A percentile compares a stretch with the other conserved stretches of the same genome.
Conservation (phyloP, 768 basidiomycete genomes). For the Agrocybe praecox region DNA sequence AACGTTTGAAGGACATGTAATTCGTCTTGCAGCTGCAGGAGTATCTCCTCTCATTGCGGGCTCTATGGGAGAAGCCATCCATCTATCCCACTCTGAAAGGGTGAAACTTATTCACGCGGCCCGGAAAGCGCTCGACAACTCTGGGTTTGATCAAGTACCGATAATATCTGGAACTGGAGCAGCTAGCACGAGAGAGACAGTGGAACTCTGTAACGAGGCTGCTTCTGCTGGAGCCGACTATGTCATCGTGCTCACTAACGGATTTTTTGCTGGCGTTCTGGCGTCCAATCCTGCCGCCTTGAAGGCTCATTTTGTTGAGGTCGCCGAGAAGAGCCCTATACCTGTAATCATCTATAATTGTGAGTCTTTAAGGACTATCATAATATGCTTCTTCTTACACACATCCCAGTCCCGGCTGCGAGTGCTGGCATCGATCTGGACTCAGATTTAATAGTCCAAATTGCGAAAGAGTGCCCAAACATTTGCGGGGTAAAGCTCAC, state of each 20-base stretch:
- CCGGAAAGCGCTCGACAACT: constrained; percentile 70
- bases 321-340: constrained; percentile 78
- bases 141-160: constrained; percentile 59
- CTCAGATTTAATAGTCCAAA: constrained; percentile 82
- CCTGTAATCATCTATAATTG: constrained; percentile 92
- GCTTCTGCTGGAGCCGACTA: constrained; percentile 87
- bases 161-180: constrained; percentile 84
- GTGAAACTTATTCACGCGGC: constrained; percentile 63
- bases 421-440: constrained; percentile 90
- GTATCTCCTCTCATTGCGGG: constrained; percentile 76
- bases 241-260: constrained; percentile 82
- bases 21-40: constrained; percentile 63
- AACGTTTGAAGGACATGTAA: constrained; percentile 69
- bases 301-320: constrained; percentile 78
- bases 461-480: constrained; percentile 78
- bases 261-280: constrained; percentile 84
- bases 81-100: constrained; percentile 71
- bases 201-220: constrained; percentile 74
- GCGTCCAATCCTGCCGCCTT: constrained; percentile 63
- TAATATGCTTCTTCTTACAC: constrained; percentile 6
- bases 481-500: constrained; percentile 89
- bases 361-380: constrained; percentile 33
- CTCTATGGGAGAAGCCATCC: constrained; percentile 86
- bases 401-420: constrained; percentile 73
- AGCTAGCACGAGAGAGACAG: constrained; percentile 81